Base-by-base conservation (phyloP, 1,284 basidiomycete species). In the Cryptococcus sp. region DNA sequence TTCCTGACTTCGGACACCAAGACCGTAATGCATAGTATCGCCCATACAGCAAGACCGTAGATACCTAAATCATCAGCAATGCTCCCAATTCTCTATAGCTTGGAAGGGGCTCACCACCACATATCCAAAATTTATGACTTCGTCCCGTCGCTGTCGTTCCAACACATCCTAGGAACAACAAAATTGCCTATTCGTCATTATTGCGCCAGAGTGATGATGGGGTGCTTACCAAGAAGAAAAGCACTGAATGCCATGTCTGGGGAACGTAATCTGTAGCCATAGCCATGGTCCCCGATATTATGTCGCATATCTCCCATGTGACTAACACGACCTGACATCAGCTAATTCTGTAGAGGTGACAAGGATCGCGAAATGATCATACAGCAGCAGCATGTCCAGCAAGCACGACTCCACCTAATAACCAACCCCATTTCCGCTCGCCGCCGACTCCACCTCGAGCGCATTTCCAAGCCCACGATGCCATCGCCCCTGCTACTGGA, bases 401-500 rank as follows among this genome's bases (percentile, higher is more conserved):
- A 23, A 75, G 59, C 11, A 74, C 72, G 18, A 72, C 59, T 16
- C 70, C 72, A 18, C 63, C 63, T 55, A 74, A 64, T 21, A 70
- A 48, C 74, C 74, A 75, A 2, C 66, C 71, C 72, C 72, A 74
- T 21, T 58, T 59, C n/a, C 74, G 51, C 51, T 75, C 74, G 4
- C 67, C 63, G 11, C 74, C 69, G 0, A 73, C 58, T 1, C 74
- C 70, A 2, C 65, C 66, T 41, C 72, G 52, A 7, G 72, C 70
- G 25, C 56, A 49, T 49, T 72, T 73, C 74, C 74, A 75, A 2
- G 72, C 61, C 74, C 74, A 75, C 4, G 68, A 70, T 2, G 70
- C 60, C 72, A 75, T 74, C 4, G 72, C 74, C 1, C 74, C 74
- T 2, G 72, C 64, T 4, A 76, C 72, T 14, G 74, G 74, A 45